Conservation (phyloP, 1,284 basidiomycete species). For the Testicularia cyperi region DNA sequence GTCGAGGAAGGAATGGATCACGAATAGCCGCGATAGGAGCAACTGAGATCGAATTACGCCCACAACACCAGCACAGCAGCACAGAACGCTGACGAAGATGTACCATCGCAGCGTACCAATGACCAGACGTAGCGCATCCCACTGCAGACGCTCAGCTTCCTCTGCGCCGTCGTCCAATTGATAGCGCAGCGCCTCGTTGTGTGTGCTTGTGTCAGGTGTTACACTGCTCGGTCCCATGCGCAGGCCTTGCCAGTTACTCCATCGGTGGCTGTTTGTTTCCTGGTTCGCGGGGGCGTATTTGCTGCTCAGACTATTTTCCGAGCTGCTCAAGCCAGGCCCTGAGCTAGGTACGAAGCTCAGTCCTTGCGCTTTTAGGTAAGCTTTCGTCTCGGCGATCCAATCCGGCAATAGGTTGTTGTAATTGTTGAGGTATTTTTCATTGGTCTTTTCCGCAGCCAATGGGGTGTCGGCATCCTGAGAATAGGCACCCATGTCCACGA, state of each 20-base stretch:
- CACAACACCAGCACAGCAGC: constrained; percentile 32
- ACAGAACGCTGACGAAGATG: constrained; percentile 23
- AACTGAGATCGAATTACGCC: constrained; percentile 36
- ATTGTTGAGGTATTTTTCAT: neutral
- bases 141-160: constrained; percentile 37
- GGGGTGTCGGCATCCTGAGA: neutral
- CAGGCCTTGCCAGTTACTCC: neutral
- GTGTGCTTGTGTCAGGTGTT: too few species aligned
- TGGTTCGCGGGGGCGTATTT: too few species aligned
- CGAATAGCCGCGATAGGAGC: constrained; percentile 36
- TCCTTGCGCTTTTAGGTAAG: constrained; percentile 34
- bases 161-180: constrained; percentile 22
- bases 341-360: constrained; percentile 6
- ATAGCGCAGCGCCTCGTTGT: neutral
- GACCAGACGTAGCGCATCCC: constrained; percentile 36
- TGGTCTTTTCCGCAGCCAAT: neutral
- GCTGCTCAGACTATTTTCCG: too few species aligned
- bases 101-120: constrained; percentile 29
- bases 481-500: constrained; percentile 7
- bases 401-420: constrained; percentile 12
- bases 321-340: too few species aligned
- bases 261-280: neutral
- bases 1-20: constrained; percentile 47
- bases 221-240: constrained; percentile 1
- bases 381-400: constrained; percentile 34